Base-by-base conservation (phyloP, 1,284 basidiomycete species). In the Moniliophthora roreri region DNA sequence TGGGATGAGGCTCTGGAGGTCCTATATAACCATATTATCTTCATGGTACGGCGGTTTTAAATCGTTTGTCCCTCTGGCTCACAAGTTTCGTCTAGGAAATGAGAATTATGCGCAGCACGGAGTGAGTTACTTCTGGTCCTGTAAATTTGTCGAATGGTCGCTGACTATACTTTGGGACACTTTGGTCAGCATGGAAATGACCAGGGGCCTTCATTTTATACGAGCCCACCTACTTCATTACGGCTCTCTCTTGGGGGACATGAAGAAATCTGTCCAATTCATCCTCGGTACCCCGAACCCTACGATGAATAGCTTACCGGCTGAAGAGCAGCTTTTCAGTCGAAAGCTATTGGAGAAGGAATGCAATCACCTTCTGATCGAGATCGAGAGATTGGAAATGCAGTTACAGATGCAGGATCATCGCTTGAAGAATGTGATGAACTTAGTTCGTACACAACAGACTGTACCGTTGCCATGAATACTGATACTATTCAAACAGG, bases 1-100 rank as follows among this genome's bases (percentile, higher is more conserved):
- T 83, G 80, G 79, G 81, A 83, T 50, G 73, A 83, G 58, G 70
- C 79, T 0, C 60, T 82, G 10, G 80, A 81, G 53, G 64, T 68
- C 26, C 63, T 83, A 34, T 80, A 80, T 48, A 53, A 62, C 1
- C 73, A 82, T 56, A 72, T 83, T 35, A 73, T 68, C 52, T 60
- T 57, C 24, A 66, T 81, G 41, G 80, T 81, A 57, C 57, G 66
- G 60, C 23, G 41, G 6, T 28, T 9, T 28, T 39, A 24, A 13
- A 32, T 24, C 6, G 18, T 11, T 3, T 21, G 5, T n/a, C 4
- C 10, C 24, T 6, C 1, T 36, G 16, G 21, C 18, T n/a, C n/a
- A 23, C 11, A n/a, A 13, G 1, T 15, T 28, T 32, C 11, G 21
- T 24, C 10, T 50, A 76, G 74, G 75, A 78, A 68, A 61, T 64